A percentile compares a stretch with the other conserved stretches of the same genome.
These are phyloP conservation scores for Uronychia setigera DNA, from an alignment of 73 alveolate genomes.

Conservation along the genomic window DNA sequence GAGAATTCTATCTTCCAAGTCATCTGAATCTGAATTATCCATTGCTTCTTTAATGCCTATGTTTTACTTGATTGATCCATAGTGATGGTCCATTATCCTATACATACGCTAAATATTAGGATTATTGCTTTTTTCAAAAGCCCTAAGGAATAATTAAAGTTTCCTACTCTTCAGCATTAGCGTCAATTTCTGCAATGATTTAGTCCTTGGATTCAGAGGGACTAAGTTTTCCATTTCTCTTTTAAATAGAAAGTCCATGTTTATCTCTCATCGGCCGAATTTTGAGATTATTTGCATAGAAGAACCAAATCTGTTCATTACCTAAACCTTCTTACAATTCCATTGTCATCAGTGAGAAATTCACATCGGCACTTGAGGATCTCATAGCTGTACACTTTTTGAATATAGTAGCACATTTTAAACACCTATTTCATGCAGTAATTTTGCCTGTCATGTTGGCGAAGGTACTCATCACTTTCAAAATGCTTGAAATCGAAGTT, in stretches of 20 bases:
- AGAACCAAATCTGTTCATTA: not conserved
- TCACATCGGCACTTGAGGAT: slow-evolving; percentile 48
- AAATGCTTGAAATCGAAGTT: slow-evolving; percentile 23
- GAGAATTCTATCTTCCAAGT: not conserved
- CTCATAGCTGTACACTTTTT: slow-evolving; percentile 52
- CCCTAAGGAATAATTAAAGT: no score
- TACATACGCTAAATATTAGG: slow-evolving; percentile 32
- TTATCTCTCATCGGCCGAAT: slow-evolving; percentile 30
- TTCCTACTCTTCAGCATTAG: slow-evolving; percentile 2
- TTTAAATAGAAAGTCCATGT: not conserved
- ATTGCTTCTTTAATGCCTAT: slow-evolving; percentile 39
- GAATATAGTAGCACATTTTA: slow-evolving; percentile 58
- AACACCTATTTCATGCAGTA: slow-evolving; percentile 44
- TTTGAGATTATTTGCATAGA: slow-evolving; percentile 21
- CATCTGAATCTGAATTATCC: slow-evolving; percentile 39
- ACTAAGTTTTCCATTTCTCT: slow-evolving; percentile 24
- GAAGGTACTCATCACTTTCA: slow-evolving; percentile 29
- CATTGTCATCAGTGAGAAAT: slow-evolving; percentile 64
- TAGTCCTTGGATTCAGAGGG: slow-evolving; percentile 19
- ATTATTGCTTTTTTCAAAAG: slow-evolving; percentile 1
- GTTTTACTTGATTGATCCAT: slow-evolving; percentile 29
- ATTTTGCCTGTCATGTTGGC: slow-evolving; percentile 7
- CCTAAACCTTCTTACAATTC: not conserved
- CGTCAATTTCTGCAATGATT: slow-evolving; percentile 16
- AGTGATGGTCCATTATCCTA: slow-evolving; percentile 42